A percentile compares a stretch with the other conserved stretches of the same genome.
These are phyloP conservation scores for Cyclotella atomus DNA, from an alignment of 108 stramenopile genomes.

Conservation along the genomic window DNA sequence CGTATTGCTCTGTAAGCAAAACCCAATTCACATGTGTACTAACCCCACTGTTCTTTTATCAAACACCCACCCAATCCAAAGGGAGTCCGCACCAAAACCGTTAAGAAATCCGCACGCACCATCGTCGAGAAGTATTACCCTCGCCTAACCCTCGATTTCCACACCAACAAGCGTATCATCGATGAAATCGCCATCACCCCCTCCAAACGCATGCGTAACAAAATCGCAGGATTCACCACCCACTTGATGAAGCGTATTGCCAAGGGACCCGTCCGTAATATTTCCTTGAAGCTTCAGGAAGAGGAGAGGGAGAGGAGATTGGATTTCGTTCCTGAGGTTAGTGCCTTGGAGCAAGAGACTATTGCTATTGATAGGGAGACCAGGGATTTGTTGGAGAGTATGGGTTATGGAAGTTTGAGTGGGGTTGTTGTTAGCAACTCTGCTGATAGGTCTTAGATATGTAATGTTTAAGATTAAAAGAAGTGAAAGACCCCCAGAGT, in stretches of 20 bases:
- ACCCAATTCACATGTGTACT: not conserved
- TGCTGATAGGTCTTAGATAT: conserved; percentile 39
- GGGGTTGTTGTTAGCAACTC: conserved; percentile 76
- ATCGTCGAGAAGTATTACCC: conserved; percentile 99
- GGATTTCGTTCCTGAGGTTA: conserved; percentile 99
- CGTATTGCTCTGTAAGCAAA: conserved; percentile 21
- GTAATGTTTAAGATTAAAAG: no score
- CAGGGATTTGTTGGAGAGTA: conserved; percentile 93
- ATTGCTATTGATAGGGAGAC: conserved; percentile 97
- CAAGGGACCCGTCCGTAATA: conserved; percentile 98
- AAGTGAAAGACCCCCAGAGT: no score
- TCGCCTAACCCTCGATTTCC: conserved; percentile 98
- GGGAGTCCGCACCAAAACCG: conserved; percentile 99
- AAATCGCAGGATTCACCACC: conserved; percentile 99
- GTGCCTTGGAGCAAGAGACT: conserved; percentile 95
- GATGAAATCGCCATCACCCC: conserved; percentile 98
- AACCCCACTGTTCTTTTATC: not conserved
- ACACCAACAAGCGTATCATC: conserved; percentile 99
- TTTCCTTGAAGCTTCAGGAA: conserved; percentile 99
- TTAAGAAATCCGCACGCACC: conserved; percentile 98
- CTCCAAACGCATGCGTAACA: conserved; percentile 99
- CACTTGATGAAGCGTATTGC: conserved; percentile 99
- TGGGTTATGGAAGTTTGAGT: conserved; percentile 85
- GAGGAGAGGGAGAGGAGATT: conserved; percentile 99
- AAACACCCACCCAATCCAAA: conserved; percentile 28